Conservation (phyloP, 2,329 filamentous ascomycete genomes). For the Arthrobotrys musiformis region DNA sequence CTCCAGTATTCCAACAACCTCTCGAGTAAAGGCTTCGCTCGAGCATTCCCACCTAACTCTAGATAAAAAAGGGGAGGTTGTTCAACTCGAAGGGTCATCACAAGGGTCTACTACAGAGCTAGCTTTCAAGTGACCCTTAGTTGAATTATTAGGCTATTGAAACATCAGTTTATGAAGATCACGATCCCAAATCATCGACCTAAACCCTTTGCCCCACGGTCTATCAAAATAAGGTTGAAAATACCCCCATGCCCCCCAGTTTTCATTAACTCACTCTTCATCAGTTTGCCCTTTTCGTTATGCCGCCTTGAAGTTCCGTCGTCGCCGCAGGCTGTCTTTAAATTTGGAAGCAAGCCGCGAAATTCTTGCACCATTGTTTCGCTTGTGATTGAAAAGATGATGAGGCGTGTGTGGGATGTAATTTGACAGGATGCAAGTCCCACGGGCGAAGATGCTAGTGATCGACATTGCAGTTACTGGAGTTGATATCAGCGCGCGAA, state of each 20-base stretch:
- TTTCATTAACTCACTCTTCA: not conserved
- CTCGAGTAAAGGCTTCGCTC: not conserved
- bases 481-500: constrained; percentile 33
- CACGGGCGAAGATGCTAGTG: constrained; percentile 24
- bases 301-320: constrained; percentile 22
- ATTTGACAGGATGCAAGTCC: constrained; percentile 41
- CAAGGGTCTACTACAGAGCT: constrained; percentile 17
- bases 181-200: constrained; percentile 32
- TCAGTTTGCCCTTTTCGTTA: constrained; percentile 5
- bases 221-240: constrained; percentile 20
- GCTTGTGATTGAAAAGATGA: constrained; percentile 12
- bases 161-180: constrained; percentile 47
- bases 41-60: constrained; percentile 9
- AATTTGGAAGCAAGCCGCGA: constrained; percentile 34
- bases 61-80: constrained; percentile 13
- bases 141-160: constrained; percentile 39
- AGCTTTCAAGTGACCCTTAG: constrained; percentile 4
- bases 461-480: constrained; percentile 51
- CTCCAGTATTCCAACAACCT: constrained; percentile 7
- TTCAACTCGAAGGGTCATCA: constrained; percentile 20
- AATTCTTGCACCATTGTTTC: constrained; percentile 27
- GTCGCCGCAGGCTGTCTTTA: constrained; percentile 17
- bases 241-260: constrained; percentile 14
- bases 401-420: constrained; percentile 17
- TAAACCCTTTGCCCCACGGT: constrained; percentile 26